Conservation (phyloP, 495 filamentous ascomycete species). For the Trichoderma virens region DNA sequence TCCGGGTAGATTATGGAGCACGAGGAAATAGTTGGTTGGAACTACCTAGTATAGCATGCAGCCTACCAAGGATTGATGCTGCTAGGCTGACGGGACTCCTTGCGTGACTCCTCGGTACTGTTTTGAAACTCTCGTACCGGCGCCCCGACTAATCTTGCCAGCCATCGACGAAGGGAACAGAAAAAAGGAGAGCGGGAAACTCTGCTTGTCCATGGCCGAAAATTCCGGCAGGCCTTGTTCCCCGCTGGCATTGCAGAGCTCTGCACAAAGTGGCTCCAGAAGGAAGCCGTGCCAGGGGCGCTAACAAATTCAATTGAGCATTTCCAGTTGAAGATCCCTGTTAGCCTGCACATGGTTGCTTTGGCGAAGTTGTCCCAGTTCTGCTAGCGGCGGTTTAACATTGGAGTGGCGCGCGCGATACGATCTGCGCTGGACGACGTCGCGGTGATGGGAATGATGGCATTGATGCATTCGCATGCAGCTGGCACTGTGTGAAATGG, state of each 20-base stretch:
- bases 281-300: neutral
- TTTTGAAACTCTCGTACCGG: too few relatives aligned
- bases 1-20: neutral
- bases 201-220: neutral
- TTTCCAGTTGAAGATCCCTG: neutral
- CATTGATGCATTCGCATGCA: neutral
- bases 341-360: neutral
- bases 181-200: neutral
- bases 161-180: neutral
- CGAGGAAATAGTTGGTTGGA: neutral
- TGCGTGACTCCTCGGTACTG: neutral
- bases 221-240: neutral
- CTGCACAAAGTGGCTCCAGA: neutral
- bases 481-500: neutral
- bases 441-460: neutral
- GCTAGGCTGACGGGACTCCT: neutral
- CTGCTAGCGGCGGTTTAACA: neutral
- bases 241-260: neutral
- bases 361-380: neutral
- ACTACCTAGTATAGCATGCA: too few relatives aligned
- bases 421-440: neutral
- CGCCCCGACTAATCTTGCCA: too few relatives aligned
- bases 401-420: conserved; percentile 2
- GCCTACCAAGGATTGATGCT: too few relatives aligned
- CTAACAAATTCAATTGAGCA: conserved; percentile 2